Evolutionary conservation across 768 basidiomycete genomes (phyloP), one percentile per base, ranked within the genome.

Genomic region (Phlegmacium glaucopus): DNA sequence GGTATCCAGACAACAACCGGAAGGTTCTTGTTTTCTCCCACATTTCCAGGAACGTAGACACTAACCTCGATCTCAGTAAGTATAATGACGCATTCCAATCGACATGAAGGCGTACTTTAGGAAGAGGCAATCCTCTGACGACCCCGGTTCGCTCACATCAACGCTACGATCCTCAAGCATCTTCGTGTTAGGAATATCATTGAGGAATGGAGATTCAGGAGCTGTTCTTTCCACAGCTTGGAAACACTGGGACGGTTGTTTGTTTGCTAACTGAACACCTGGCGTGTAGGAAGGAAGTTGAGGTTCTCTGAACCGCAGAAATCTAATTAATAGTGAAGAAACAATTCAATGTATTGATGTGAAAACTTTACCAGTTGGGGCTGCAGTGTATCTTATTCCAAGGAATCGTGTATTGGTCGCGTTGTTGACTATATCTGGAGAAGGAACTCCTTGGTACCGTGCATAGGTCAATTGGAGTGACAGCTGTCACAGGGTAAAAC

Each of bases 361-460:
- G n/a, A 22, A n/a, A 9, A 28, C 47, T 66, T 18, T 18, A 74
- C 77, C 77, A 26, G 68, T 50, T 3, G 79, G 78, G 18, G 76
- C 62, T 13, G 74, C 75, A 10, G 79, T 78, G 59, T 74, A 80
- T 7, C 78, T 68, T 37, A 78, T 66, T 0, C 72, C 71, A 10
- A 75, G 61, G 49, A 72, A 77, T 12, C 60, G 52, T 0, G 68
- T 66, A 48, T 70, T 64, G 0, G 61, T 61, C 0, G 61, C 34
- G 45, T 73, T 61, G 9, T 69, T 52, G 3, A 55, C 44, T 15
- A 44, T 8, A 30, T 57, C 53, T 6, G 40, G 43, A 12, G 43
- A 47, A 17, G 45, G 16, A 5, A 25, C 26, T 1, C 75, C 76
- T 56, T 70, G 64, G 49, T 76, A 78, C 44, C 56, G 55, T 0